Percentiles rank a stretch among this genome's conserved stretches.
These are phyloP conservation scores for Blumeriella jaapii DNA, from an alignment of 2,329 filamentous ascomycete species.

Conservation along the genomic window DNA sequence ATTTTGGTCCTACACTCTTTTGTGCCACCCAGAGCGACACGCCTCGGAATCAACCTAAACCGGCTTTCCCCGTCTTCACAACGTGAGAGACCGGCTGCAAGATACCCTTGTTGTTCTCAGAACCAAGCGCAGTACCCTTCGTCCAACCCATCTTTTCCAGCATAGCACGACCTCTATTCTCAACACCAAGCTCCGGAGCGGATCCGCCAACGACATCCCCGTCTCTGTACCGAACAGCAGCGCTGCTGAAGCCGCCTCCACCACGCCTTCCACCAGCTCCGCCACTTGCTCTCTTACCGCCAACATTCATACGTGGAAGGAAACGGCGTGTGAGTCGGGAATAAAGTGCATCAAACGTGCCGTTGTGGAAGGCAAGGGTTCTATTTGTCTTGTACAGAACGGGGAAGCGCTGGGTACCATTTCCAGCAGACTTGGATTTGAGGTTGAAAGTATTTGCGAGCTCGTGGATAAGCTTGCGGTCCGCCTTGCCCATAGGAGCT, in stretches of 20 bases:
- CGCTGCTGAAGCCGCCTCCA: slow-evolving; percentile 26
- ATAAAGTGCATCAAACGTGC: slow-evolving; percentile 39
- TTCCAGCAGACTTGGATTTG: slow-evolving; percentile 74
- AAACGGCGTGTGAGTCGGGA: slow-evolving; percentile 40
- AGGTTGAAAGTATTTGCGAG: slow-evolving; percentile 64
- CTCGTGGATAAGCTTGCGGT: slow-evolving; percentile 70
- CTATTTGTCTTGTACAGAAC: slow-evolving; percentile 62
- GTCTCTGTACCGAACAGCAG: slow-evolving; percentile 54
- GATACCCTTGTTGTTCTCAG: slow-evolving; percentile 76
- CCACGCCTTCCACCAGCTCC: slow-evolving; percentile 26
- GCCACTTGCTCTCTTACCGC: slow-evolving; percentile 24
- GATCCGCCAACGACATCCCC: slow-evolving; percentile 80
- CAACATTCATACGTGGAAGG: slow-evolving; percentile 41
- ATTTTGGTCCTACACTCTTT: too few species aligned
- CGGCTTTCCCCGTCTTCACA: slow-evolving; percentile 77
- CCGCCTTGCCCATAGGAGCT: slow-evolving; percentile 71
- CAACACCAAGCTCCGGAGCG: slow-evolving; percentile 70
- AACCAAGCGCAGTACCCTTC: slow-evolving; percentile 72
- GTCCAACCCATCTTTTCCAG: slow-evolving; percentile 98
- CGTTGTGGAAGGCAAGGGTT: slow-evolving; percentile 50
- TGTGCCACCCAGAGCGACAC: too few species aligned
- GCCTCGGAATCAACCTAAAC: slow-evolving; percentile 49
- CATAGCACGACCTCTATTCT: slow-evolving; percentile 77
- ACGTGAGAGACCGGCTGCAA: slow-evolving; percentile 75
- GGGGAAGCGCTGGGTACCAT: slow-evolving; percentile 61